Conservation (phyloP, 176 grass and related monocot genomes). For the sorghum (Sorghum bicolor) region Sorghum_bicolor_NCBIv3 NC_012871.2:4614001-4614500, state of each 20-base stretch:
- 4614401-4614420: constrained; percentile 99
- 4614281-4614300: background rate
- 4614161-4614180: background rate
- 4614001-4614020: no score
- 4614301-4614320: background rate
- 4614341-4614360: background rate
- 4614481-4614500: constrained; percentile 97
- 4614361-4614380: constrained; percentile 33
- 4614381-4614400: constrained; percentile 25
- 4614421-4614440: constrained; percentile 95
- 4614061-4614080: constrained; percentile 3
- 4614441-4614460: constrained; percentile 98
- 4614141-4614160: constrained; percentile 14
- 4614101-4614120: background rate
- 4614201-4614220: background rate
- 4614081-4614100: background rate
- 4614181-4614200: constrained; percentile 12
- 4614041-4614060: no score
- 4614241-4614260: background rate
- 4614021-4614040: no score
- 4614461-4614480: constrained; percentile 96
- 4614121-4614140: background rate
- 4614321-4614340: background rate
- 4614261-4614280: constrained; percentile 20
- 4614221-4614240: background rate